A percentile compares a stretch with the other conserved stretches of the same genome.
These are phyloP conservation scores for Graphiopsis chlorocephala DNA, from an alignment of 2,329 filamentous ascomycete species.

Conservation along the genomic window DNA sequence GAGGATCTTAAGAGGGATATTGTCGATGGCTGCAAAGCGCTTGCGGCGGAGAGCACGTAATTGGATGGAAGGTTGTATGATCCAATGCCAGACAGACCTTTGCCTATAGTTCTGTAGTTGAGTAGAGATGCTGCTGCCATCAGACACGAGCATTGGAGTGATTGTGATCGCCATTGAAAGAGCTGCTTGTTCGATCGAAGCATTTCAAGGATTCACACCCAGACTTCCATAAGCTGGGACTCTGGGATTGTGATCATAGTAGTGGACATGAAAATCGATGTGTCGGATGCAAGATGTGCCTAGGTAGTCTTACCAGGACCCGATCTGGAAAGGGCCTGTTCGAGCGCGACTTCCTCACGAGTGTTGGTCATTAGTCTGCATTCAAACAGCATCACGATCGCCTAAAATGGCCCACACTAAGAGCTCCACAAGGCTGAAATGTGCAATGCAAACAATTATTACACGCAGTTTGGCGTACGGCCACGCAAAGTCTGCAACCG, in stretches of 20 bases:
- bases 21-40: slow-evolving; percentile 38
- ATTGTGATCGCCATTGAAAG: not conserved
- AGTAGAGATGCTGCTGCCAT: not conserved
- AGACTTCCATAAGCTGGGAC: too few species aligned
- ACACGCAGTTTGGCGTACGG: not conserved
- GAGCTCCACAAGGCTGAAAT: not conserved
- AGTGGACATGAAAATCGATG: too few species aligned
- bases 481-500: not conserved
- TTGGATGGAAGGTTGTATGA: not conserved
- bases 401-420: too few species aligned
- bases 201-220: too few species aligned
- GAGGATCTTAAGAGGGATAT: slow-evolving; percentile 65
- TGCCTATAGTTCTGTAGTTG: not conserved
- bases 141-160: not conserved
- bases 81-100: not conserved
- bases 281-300: too few species aligned
- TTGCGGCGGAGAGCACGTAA: slow-evolving; percentile 35
- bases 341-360: too few species aligned
- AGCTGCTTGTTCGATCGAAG: not conserved
- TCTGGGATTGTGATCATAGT: too few species aligned
- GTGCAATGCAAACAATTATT: not conserved
- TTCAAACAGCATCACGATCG: too few species aligned
- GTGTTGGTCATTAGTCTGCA: too few species aligned
- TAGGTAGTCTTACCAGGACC: too few species aligned
- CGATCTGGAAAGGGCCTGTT: too few species aligned